phyloP scores from a whole-genome alignment of 768 basidiomycete species.

The Hericium rajendrae region DNA sequence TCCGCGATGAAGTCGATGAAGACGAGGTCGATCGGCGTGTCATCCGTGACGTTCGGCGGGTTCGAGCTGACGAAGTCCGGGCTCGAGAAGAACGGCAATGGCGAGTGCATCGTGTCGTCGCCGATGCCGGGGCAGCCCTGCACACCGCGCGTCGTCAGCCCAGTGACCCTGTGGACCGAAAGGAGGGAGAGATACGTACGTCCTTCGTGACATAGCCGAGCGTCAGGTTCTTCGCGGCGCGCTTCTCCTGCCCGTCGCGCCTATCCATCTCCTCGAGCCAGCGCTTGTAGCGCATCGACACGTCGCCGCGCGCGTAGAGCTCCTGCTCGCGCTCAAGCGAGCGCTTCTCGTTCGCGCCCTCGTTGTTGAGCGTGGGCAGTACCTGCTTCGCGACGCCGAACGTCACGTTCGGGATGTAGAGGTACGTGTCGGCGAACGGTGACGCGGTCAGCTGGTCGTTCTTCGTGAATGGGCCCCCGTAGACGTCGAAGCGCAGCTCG shows the following conservation, averaged over 20 bases:
- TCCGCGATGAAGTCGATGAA: constrained; percentile 62
- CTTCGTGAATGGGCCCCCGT: constrained; percentile 61
- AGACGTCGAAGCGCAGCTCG: constrained; percentile 57
- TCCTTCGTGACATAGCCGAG: constrained; percentile 70
- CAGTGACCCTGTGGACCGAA: background rate
- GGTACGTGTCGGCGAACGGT: constrained; percentile 58
- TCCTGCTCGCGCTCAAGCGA: constrained; percentile 27
- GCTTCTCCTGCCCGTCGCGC: constrained; percentile 26
- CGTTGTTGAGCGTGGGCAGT: constrained; percentile 41
- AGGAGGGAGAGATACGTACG: constrained; percentile 26
- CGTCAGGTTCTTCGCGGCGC: constrained; percentile 43
- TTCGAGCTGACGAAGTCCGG: constrained; percentile 54
- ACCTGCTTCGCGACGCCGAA: constrained; percentile 42
- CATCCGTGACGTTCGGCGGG: constrained; percentile 38
- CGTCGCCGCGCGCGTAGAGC: constrained; percentile 39
- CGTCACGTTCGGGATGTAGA: constrained; percentile 48
- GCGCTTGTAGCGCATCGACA: constrained; percentile 37
- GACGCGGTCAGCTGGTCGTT: constrained; percentile 73
- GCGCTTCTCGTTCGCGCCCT: constrained; percentile 28
- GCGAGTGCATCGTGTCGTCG: constrained; percentile 60
- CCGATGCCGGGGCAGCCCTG: constrained; percentile 66
- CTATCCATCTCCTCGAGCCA: constrained; percentile 55
- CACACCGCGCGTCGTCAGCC: background rate
- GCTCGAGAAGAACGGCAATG: constrained; percentile 42
- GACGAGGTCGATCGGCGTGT: constrained; percentile 58